A percentile compares a stretch with the other conserved stretches of the same genome.
phyloP scores from a whole-genome alignment of 2,329 filamentous ascomycete genomes.

The Lizonia empirigonia region DNA sequence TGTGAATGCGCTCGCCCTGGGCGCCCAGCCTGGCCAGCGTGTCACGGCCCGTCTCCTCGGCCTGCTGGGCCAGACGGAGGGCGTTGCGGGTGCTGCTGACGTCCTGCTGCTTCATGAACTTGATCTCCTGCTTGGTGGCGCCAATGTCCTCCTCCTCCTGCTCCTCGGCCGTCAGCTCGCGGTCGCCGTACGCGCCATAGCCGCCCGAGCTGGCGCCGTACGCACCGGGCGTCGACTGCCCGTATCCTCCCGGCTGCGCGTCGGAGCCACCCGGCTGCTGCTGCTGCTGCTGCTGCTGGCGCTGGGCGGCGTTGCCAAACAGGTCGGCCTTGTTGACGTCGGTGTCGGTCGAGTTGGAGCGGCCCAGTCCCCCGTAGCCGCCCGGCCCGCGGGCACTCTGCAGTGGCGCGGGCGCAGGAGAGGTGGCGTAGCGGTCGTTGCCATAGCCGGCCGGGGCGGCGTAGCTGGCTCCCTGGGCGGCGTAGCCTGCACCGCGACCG shows the following conservation, averaged over 20 bases:
- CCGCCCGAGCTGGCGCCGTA: slow-evolving; percentile 33
- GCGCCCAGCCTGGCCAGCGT: slow-evolving; percentile 39
- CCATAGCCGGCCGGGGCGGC: slow-evolving; percentile 49
- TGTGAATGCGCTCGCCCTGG: slow-evolving; percentile 47
- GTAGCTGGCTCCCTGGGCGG: slow-evolving; percentile 38
- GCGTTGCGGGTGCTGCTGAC: slow-evolving; percentile 74
- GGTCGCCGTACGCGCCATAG: slow-evolving; percentile 65
- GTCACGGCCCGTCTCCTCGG: slow-evolving; percentile 69
- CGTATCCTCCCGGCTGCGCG: slow-evolving; percentile 34
- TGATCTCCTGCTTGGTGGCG: slow-evolving; percentile 74
- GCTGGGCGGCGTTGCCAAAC: slow-evolving; percentile 63
- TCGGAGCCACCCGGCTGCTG: slow-evolving; percentile 39
- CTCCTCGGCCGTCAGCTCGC: slow-evolving; percentile 79
- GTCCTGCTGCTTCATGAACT: slow-evolving; percentile 73
- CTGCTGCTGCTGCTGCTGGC: slow-evolving; percentile 52
- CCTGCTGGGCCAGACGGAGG: slow-evolving; percentile 64
- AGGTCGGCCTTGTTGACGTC: slow-evolving; percentile 67
- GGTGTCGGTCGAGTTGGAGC: slow-evolving; percentile 51
- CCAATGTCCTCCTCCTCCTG: slow-evolving; percentile 76
- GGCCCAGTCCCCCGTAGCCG: slow-evolving; percentile 48
- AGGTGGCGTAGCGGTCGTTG: slow-evolving; percentile 57
- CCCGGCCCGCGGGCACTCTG: slow-evolving; percentile 40
- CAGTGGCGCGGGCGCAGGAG: slow-evolving; percentile 22
- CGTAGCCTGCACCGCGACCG: slow-evolving; percentile 34
- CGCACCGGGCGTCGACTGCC: slow-evolving; percentile 24